Base-by-base conservation (phyloP, 2,329 filamentous ascomycete genomes). In the Aspergillus tanneri region DNA sequence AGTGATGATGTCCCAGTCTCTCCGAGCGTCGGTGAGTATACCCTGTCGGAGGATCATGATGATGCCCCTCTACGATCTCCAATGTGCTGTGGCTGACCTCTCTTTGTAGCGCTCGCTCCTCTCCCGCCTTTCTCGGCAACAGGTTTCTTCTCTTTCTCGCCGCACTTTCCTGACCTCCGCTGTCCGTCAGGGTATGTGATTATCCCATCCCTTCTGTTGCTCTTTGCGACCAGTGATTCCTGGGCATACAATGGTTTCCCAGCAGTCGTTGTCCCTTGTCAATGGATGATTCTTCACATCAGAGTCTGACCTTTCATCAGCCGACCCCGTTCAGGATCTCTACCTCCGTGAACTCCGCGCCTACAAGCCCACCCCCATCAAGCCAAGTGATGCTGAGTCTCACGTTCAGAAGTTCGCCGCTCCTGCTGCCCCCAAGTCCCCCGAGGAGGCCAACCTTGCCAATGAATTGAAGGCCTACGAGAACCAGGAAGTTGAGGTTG, bases 261-360 rank as follows among this genome's bases (percentile, higher is more conserved):
- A 4, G 12, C 7, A 4, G 30, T 18, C 30, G 30, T 12, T 34
- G 30, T 34, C 7, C 16, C 10, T n/a, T n/a, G 5, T 19, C 7
- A 3, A 9, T 18, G 30, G 14, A 18, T 25, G 21, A 3, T 30
- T 10, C 43, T 25, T 11, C 28, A 11, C 19, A 10, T 35, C 25
- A 25, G 32, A 25, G 12, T 34, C 47, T 25, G 30, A 56, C 48
- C 55, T 46, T 50, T 43, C 44, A 57, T 28, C 69, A 97, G 93
- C 89, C 84, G 93, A 99, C 75, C 84, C 96, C 67, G 89, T 99
- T 65, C 93, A 97, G 77, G 92, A 97, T 72, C 83, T 99, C 69
- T 99, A 99, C 82, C 85, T 99, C 64, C 87, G 86, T 74, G 91
- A 97, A 77, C 85, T 99, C 70, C 93, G 92, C 78, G 83, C 84